Percentiles rank a stretch among this genome's conserved stretches.
phyloP scores from a whole-genome alignment of 2,329 filamentous ascomycete species.

The Trichoderma sp. region DNA sequence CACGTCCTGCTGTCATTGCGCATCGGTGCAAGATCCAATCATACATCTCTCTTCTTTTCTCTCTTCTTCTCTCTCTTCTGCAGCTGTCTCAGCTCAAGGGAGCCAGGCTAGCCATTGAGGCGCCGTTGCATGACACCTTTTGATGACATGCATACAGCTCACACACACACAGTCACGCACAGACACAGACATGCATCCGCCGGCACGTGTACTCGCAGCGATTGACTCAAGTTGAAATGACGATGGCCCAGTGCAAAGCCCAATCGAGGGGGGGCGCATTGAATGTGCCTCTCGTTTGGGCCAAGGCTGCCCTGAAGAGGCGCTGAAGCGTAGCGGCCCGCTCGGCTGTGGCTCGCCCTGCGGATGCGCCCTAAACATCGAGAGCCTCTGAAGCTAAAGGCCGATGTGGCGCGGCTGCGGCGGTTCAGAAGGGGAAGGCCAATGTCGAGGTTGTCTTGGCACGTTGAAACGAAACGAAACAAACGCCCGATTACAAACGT shows the following conservation, averaged over 20 bases:
- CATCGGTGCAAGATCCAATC: background rate
- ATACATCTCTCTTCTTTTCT: background rate
- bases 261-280: background rate
- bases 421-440: background rate
- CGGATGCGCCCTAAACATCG: background rate
- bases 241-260: background rate
- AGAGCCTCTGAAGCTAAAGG: background rate
- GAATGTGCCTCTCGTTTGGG: background rate
- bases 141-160: background rate
- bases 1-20: background rate
- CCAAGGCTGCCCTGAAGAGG: background rate
- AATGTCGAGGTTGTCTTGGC: background rate
- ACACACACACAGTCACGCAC: background rate
- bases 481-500: background rate
- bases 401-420: constrained; percentile 3
- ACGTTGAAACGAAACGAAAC: constrained; percentile 14
- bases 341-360: constrained; percentile 11
- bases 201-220: background rate
- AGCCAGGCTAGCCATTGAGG: background rate
- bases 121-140: background rate
- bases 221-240: background rate
- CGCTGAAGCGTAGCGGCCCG: constrained; percentile 16
- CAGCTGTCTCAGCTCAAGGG: background rate
- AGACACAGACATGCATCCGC: background rate
- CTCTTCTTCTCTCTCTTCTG: background rate